A percentile compares a stretch with the other conserved stretches of the same genome.
Evolutionary conservation across 1,139 yeast genomes (phyloP).

Genomic region (Schizosaccharomyces versatilis): DNA sequence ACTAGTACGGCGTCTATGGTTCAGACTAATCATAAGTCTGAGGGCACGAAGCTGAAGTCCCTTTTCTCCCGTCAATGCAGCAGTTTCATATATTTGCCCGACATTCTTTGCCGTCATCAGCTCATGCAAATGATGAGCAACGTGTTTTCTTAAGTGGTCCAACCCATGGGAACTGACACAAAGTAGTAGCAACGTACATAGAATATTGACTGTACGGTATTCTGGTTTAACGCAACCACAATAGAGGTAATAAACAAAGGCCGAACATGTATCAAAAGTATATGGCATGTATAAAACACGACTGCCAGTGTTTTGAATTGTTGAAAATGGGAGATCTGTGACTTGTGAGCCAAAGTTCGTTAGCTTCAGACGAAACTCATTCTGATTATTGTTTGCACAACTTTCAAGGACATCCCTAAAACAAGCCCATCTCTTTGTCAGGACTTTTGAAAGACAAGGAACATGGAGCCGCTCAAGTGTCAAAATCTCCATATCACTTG

Average conservation of each 20-base stretch:
- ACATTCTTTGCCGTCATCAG: neutral
- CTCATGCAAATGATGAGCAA: neutral
- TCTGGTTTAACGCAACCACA: neutral
- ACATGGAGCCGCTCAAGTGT: slow-evolving; percentile 8
- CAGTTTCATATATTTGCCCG: slow-evolving; percentile 5
- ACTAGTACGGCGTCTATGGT: neutral
- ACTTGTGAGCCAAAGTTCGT: neutral
- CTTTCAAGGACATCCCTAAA: neutral
- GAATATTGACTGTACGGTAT: neutral
- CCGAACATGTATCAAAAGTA: neutral
- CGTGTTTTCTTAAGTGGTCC: neutral
- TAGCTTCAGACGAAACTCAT: neutral
- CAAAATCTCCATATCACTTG: slow-evolving; percentile 10
- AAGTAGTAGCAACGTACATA: slow-evolving; percentile 2
- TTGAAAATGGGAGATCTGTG: neutral
- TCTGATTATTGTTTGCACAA: neutral
- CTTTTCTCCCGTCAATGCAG: slow-evolving; percentile 5
- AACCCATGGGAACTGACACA: slow-evolving; percentile 1
- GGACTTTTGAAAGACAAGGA: slow-evolving; percentile 9
- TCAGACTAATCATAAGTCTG: slow-evolving; percentile 1
- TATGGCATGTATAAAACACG: neutral
- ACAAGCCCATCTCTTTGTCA: slow-evolving; percentile 8
- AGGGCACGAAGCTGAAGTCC: slow-evolving; percentile 9
- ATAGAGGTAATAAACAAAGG: neutral
- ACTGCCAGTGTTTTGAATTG: neutral